These are phyloP conservation scores for Penicillium manginii DNA, from an alignment of 495 filamentous ascomycete genomes.

Conservation along the genomic window DNA sequence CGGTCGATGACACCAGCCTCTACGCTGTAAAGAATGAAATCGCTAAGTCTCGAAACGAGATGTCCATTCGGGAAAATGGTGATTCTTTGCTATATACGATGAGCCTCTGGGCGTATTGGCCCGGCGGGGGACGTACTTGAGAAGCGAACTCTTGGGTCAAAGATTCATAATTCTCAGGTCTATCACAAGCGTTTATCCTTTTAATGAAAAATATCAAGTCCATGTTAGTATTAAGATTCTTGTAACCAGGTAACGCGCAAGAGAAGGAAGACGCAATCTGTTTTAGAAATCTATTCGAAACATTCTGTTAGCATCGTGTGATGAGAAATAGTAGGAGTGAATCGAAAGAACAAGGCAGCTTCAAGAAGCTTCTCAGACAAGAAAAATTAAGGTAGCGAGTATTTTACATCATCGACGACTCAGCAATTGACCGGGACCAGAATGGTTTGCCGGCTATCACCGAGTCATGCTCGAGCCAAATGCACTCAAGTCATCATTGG, in stretches of 20 bases:
- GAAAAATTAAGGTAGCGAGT: constrained; percentile 91
- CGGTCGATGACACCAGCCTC: constrained; percentile 87
- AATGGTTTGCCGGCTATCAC: constrained; percentile 47
- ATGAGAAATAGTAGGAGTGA: constrained; percentile 12
- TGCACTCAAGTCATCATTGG: constrained; percentile 99
- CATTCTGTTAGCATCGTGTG: constrained; percentile 15
- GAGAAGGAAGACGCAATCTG: constrained; percentile 8
- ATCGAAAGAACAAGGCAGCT: constrained; percentile 13
- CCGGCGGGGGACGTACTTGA: constrained; percentile 58
- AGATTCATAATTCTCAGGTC: constrained; percentile 76
- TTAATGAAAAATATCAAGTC: constrained; percentile 9
- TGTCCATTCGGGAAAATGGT: constrained; percentile 87
- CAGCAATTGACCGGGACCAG: constrained; percentile 49
- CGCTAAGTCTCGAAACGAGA: constrained; percentile 89
- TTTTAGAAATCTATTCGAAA: constrained; percentile 1
- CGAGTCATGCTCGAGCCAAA: constrained; percentile 97
- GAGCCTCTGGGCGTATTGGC: constrained; percentile 43
- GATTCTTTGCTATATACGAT: constrained; percentile 50
- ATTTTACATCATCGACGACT: constrained; percentile 90
- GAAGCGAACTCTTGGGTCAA: constrained; percentile 77
- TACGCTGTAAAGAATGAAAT: constrained; percentile 97
- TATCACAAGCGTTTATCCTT: constrained; percentile 95
- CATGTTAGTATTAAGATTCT: constrained; percentile 34
- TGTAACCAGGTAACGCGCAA: constrained; percentile 7
- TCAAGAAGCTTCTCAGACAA: constrained; percentile 67